Evolutionary conservation across 495 filamentous ascomycete species (phyloP), one percentile per base, ranked within the genome.

Genomic region (Tirmania nivea): DNA sequence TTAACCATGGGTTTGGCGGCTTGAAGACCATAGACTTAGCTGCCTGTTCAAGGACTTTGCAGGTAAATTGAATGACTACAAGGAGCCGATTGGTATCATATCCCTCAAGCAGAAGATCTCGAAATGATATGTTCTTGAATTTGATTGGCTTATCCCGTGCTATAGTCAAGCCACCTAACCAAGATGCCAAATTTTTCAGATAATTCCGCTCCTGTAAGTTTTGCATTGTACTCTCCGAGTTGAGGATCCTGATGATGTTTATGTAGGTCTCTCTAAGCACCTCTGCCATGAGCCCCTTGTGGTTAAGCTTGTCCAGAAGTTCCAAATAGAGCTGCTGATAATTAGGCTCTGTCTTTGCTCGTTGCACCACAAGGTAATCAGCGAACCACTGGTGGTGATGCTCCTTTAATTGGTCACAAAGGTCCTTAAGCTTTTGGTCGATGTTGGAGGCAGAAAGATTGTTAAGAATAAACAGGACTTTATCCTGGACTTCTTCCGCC

Each of bases 381-480:
- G 90, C 90, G 59, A 99, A 96, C 90, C 90, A 99, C 63, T 90
- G 84, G 60, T 89, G 81, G 63, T 94, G 81, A 54, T 79, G 75
- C 52, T 83, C 78, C 45, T 85, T 75, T 51, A 96, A 62, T 31
- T 81, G 76, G 35, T 89, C 80, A 36, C 74, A 79, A 17, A 99
- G 73, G 53, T 90, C 86, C 39, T 71, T 71, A 56, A 84, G 77
- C 64, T 94, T 95, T 34, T 78, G 72, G 35, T 83, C 79, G 10
- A 96, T 73, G 52, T 94, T 96, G 19, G 80, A 78, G 49, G 84
- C 78, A 0, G 90, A 95, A 17, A 96, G 76, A 60, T 99, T 99
- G 71, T 99, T 99, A 54, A 99, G 70, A 35, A 87, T 83, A 63
- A 99, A 99, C 55, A 92, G 76, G 54, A 96, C 86, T 64, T 86